These are phyloP conservation scores for Arachis hypogaea DNA, from an alignment of 306 rosid species.

Conservation along the genomic window DNA sequence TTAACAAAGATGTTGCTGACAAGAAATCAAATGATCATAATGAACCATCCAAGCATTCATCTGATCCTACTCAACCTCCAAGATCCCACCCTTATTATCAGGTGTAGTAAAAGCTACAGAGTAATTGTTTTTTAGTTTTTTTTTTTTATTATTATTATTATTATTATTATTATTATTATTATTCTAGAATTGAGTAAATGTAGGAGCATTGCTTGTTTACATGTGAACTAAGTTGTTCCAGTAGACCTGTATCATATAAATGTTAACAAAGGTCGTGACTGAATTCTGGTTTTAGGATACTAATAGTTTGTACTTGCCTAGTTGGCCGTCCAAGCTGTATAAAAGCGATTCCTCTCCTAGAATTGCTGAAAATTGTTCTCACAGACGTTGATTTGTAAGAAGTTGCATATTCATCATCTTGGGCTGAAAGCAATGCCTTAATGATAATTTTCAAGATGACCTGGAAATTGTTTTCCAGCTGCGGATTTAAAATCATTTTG, in stretches of 20 bases:
- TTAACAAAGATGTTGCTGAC: constrained; percentile 20
- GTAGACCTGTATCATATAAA: constrained; percentile 6
- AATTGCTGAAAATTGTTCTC: constrained; percentile 31
- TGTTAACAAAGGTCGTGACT: neutral
- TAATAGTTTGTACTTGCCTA: neutral
- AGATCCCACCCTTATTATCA: constrained; percentile 65
- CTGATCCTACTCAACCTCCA: constrained; percentile 46
- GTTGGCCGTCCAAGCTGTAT: constrained; percentile 12
- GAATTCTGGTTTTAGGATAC: constrained; percentile 10
- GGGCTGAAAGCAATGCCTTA: constrained; percentile 18
- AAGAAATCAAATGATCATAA: constrained; percentile 45
- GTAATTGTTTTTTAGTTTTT: neutral
- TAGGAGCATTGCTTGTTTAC: neutral
- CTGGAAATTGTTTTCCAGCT: constrained; percentile 37
- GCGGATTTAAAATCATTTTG: constrained; percentile 32
- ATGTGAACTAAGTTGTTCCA: neutral
- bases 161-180: too few relatives aligned
- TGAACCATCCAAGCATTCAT: constrained; percentile 51
- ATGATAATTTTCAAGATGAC: constrained; percentile 44
- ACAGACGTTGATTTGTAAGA: constrained; percentile 40
- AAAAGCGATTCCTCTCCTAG: neutral
- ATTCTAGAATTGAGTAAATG: constrained; percentile 4
- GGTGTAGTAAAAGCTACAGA: constrained; percentile 49
- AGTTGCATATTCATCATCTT: constrained; percentile 33
- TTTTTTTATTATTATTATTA: neutral